Evolutionary conservation across 805 yeast species (phyloP).

Genomic region (Grigorovia yakushimaensis): DNA sequence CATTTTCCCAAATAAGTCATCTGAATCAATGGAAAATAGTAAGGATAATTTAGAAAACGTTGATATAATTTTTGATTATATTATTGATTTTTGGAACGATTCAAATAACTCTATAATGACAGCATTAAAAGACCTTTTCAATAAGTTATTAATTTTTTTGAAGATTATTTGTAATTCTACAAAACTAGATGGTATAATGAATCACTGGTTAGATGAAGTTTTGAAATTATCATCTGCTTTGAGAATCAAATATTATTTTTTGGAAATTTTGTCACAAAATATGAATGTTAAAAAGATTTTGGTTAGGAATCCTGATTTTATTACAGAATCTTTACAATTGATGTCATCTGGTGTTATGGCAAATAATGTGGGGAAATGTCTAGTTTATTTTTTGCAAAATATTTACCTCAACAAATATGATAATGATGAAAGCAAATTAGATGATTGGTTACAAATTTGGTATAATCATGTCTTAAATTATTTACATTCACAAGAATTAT

Average conservation of each 20-base stretch:
- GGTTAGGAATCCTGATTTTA: slow-evolving; percentile 36
- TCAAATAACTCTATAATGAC: slow-evolving; percentile 63
- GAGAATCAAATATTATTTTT: slow-evolving; percentile 50
- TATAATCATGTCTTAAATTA: slow-evolving; percentile 28
- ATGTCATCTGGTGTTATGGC: slow-evolving; percentile 54
- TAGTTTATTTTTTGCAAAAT: slow-evolving; percentile 33
- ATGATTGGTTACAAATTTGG: slow-evolving; percentile 48
- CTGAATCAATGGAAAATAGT: background rate
- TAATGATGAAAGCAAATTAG: slow-evolving; percentile 4
- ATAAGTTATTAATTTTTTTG: slow-evolving; percentile 39
- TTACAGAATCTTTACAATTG: slow-evolving; percentile 36
- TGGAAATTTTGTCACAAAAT: slow-evolving; percentile 47
- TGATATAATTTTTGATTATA: slow-evolving; percentile 37
- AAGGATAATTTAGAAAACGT: slow-evolving; percentile 15
- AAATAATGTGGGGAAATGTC: slow-evolving; percentile 52
- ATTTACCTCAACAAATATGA: slow-evolving; percentile 27
- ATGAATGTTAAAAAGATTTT: slow-evolving; percentile 36
- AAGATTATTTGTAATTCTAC: slow-evolving; percentile 19
- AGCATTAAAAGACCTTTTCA: slow-evolving; percentile 52
- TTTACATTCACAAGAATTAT: slow-evolving; percentile 26
- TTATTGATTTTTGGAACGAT: slow-evolving; percentile 62
- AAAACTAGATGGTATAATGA: slow-evolving; percentile 20
- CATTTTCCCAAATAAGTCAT: background rate
- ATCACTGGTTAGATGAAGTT: slow-evolving; percentile 38
- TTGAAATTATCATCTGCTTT: slow-evolving; percentile 39